These are phyloP conservation scores for Austropuccinia psidii DNA, from an alignment of 1,284 basidiomycete genomes.

Conservation along the genomic window DNA sequence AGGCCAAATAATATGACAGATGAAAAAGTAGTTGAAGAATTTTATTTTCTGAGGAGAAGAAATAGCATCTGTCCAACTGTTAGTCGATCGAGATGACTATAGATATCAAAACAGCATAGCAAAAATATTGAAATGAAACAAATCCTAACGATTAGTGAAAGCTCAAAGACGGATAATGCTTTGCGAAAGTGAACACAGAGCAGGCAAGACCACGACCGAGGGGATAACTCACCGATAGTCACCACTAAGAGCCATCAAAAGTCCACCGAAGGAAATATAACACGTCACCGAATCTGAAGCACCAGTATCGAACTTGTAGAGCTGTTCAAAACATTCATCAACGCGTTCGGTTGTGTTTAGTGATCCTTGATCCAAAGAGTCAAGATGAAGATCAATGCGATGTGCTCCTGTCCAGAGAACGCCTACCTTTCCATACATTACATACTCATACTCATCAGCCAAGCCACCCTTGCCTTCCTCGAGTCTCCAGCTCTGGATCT, in stretches of 20 bases:
- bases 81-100: constrained; percentile 27
- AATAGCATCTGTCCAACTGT: constrained; percentile 31
- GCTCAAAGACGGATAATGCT: no score
- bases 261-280: constrained; percentile 92
- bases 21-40: no score
- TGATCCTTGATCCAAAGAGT: background rate
- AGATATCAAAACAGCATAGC: background rate
- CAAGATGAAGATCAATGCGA: background rate
- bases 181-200: no score
- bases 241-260: constrained; percentile 88
- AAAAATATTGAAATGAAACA: no score
- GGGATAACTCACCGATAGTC: constrained; percentile 57
- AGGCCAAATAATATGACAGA: no score
- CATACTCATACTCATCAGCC: constrained; percentile 96
- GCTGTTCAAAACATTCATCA: background rate
- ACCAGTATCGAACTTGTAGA: constrained; percentile 34
- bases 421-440: constrained; percentile 94
- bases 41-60: constrained; percentile 19
- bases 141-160: no score
- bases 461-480: constrained; percentile 77
- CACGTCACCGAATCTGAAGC: constrained; percentile 55
- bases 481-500: constrained; percentile 73
- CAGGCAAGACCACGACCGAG: background rate
- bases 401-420: no score
- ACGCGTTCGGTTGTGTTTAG: background rate